Evolutionary conservation across 116 monocot species (phyloP), one percentile per base, ranked within the genome.

Genomic region (Posidonia oceanica): DNA sequence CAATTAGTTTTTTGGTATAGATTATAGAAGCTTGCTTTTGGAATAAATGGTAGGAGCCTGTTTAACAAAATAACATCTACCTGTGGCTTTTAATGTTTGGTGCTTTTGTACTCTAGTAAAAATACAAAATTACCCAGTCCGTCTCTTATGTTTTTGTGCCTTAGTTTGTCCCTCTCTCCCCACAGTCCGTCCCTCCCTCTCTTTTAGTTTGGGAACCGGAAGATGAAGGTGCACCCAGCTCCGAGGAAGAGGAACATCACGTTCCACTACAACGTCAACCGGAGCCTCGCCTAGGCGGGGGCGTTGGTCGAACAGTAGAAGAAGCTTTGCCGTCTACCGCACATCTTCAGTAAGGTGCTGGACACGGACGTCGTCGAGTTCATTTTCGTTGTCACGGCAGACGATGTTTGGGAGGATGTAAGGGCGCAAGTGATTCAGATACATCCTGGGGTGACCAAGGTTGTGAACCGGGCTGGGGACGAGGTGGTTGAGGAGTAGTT

Each of bases 251-350:
- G 92, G 68, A 81, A 76, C 75, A 76, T 78, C 68, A 64, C 87
- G 39, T 76, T 83, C 79, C 76, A 69, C 23, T 75, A 69, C 75
- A 61, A 44, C 52, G 67, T 44, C 40, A 70, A 40, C 41, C 68
- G 39, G 38, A 61, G 67, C 67, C 54, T 67, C 36, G 29, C 73
- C 36, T 67, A 63, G 60, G 77, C 57, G 22, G 76, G 57, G 42
- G 67, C 37, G 13, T 18, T 58, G 39, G 36, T 16, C 21, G 79
- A 67, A 7, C 74, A 72, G 57, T 75, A 78, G 82, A 91, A 81
- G 94, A 90, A 91, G 77, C 91, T 95, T 63, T 86, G 94, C 61
- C 86, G 91, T 62, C 81, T 95, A 13, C 94, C 91, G 41, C 94
- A 95, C 79, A 79, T 91, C 72, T 95, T 95, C 81, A 84, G 84